phyloP scores from a whole-genome alignment of 495 filamentous ascomycete genomes.

The Opeltia flavorubescens region DNA sequence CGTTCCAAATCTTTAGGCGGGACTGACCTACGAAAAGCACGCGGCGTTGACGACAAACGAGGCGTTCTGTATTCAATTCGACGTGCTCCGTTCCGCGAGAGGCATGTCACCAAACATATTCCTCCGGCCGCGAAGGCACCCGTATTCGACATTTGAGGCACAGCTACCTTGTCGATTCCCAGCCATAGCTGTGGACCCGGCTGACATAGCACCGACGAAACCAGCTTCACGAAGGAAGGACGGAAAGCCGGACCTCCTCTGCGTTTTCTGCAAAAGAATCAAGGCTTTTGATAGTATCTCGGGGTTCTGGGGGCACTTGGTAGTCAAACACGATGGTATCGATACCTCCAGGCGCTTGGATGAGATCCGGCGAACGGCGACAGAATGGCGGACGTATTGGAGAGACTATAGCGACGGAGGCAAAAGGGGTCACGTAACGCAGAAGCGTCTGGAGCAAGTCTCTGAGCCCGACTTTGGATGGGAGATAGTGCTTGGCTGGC shows the following conservation, averaged over 20 bases:
- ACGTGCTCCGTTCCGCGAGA: neutral
- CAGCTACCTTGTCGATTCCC: neutral
- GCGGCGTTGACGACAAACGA: neutral
- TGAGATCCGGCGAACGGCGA: neutral
- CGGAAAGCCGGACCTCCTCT: neutral
- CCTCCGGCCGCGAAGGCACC: neutral
- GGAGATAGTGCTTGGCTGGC: neutral
- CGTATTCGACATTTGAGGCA: neutral
- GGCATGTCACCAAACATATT: neutral
- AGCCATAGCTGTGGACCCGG: neutral
- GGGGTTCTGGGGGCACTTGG: neutral
- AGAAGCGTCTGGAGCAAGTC: neutral
- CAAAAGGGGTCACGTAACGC: neutral
- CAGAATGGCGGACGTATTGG: neutral
- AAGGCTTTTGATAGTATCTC: neutral
- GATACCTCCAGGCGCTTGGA: neutral
- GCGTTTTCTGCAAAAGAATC: neutral
- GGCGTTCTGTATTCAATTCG: constrained; percentile 1
- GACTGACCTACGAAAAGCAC: too few species aligned
- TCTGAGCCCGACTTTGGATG: neutral
- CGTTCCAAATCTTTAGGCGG: too few species aligned
- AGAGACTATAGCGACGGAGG: neutral
- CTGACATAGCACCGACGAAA: neutral
- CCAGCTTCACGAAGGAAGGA: neutral
- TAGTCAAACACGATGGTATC: neutral